A percentile compares a stretch with the other conserved stretches of the same genome.
Evolutionary conservation across 352 stramenopile genomes (phyloP).

Genomic region (Phytophthora sp.): DNA sequence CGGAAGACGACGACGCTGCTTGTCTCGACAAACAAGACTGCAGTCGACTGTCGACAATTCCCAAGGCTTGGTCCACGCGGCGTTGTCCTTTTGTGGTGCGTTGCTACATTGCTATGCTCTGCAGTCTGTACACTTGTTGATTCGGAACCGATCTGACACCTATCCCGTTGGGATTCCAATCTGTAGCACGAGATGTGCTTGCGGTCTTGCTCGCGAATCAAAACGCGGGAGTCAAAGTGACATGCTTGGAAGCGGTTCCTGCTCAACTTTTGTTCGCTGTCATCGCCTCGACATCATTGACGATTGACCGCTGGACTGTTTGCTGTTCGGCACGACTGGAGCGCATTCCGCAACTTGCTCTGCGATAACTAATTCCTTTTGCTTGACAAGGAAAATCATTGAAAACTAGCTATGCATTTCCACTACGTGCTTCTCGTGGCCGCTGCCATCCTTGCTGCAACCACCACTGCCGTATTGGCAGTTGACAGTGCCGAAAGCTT

Average conservation of each 20-base stretch:
- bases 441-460: background rate
- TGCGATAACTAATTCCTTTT: background rate
- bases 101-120: conserved; percentile 1
- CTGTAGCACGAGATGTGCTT: conserved; percentile 3
- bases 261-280: background rate
- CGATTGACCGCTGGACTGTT: background rate
- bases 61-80: no score
- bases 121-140: background rate
- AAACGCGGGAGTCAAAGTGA: no score
- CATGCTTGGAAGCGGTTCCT: no score
- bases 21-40: background rate
- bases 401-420: conserved; percentile 2
- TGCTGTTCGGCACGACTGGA: no score
- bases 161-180: background rate
- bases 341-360: conserved; percentile 6
- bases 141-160: background rate
- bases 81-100: conserved; percentile 1
- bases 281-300: background rate
- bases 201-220: background rate
- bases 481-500: background rate
- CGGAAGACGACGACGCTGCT: no score
- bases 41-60: no score
- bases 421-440: conserved; percentile 5
- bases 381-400: background rate
- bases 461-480: background rate